Evolutionary conservation across 257 asterid genomes (phyloP).

Genomic region (Pogostemon cablin): DNA sequence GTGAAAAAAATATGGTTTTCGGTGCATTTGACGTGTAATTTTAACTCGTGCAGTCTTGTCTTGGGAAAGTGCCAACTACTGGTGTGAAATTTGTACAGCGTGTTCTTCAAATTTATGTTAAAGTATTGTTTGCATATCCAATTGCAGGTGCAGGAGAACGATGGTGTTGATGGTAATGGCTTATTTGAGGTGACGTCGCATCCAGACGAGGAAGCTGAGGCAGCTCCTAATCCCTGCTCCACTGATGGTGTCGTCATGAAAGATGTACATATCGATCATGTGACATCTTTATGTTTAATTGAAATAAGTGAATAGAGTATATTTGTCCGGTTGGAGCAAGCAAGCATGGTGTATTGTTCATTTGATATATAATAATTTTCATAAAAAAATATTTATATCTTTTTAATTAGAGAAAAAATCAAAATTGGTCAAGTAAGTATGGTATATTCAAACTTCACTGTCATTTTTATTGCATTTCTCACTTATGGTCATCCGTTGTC

Average conservation of each 20-base stretch:
- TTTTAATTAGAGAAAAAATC: too few species aligned
- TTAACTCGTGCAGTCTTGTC: neutral
- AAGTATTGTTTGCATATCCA: constrained; percentile 87
- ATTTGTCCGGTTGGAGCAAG: too few species aligned
- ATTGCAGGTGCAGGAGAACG: constrained; percentile 50
- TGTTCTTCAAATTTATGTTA: constrained; percentile 79
- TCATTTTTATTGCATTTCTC: too few species aligned
- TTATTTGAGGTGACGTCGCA: constrained; percentile 86
- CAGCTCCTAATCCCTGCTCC: constrained; percentile 70
- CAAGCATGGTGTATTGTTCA: too few species aligned
- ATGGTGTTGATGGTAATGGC: constrained; percentile 38
- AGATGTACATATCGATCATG: constrained; percentile 80
- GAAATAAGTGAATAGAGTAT: too few species aligned
- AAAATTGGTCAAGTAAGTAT: too few species aligned
- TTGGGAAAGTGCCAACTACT: constrained; percentile 77
- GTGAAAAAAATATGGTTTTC: constrained; percentile 2
- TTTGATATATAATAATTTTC: too few species aligned
- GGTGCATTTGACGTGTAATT: constrained; percentile 15
- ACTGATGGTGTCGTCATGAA: constrained; percentile 87
- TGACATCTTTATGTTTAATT: constrained; percentile 55
- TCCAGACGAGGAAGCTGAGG: constrained; percentile 66
- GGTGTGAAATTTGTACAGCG: constrained; percentile 78
- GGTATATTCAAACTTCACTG: too few species aligned
- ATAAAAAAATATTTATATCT: too few species aligned
- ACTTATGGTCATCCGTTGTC: too few species aligned